Base-by-base conservation (phyloP, 179 eudicot species). In the Corrigiola litoralis region DNA sequence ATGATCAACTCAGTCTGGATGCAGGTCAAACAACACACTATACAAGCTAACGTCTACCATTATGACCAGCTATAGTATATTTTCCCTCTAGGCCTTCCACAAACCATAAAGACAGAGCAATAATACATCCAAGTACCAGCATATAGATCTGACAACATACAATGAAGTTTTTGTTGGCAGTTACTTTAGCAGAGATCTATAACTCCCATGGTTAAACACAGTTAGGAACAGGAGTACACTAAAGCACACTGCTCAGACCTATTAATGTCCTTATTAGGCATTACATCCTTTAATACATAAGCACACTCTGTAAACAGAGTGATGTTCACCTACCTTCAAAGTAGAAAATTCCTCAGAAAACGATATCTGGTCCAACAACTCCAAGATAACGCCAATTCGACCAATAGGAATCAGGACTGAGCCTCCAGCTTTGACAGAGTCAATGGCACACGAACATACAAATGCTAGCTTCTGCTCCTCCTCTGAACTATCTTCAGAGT, bases 391-490 rank as follows among this genome's bases (percentile, higher is more conserved):
- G 32, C 89, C 94, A 74, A 85, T 70, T 29, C 85, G 87, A 71
- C 89, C 90, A 52, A 84, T 74, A 33, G 97, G 87, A 68, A 92
- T 72, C 53, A 92, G 65, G 54, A 86, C 94, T 24, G 98, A 92
- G 54, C 98, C 95, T 50, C 97, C 97, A 27, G 80, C 77, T 46
- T 68, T 84, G 21, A 92, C 65, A 45, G 95, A 81, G 57, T 90
- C 89, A 57, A 83, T 27, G 36, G 80, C 79, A 72, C 77, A 82
- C 33, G 94, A 85, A 50, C 82, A 72, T 80, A 92, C 71, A 72
- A 66, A 92, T 71, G 80, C 80, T 55, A 92, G 64, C 78, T 87
- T 90, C 68, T 87, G 90, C 68, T 69, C 76, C 75, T 90, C 95
- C 64, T 85, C 92, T 18, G 62, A 56, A 67, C 67, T 72, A 52